A percentile compares a stretch with the other conserved stretches of the same genome.
Conservation (phyloP, 495 filamentous ascomycete genomes). For the Neurospora sp. region DNA sequence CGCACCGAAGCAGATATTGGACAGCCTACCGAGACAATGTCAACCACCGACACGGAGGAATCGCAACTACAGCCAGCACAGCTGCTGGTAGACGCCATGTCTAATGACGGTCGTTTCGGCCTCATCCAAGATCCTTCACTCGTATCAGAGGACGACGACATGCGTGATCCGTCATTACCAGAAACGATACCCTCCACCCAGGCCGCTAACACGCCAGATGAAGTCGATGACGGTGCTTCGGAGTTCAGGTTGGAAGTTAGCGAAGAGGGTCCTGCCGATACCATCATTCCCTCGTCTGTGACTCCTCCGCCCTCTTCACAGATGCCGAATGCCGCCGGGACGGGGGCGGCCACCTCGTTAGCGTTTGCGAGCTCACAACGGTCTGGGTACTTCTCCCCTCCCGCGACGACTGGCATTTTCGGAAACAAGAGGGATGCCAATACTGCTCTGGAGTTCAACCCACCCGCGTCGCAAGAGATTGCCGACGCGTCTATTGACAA, state of each 20-base stretch:
- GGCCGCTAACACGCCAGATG: slow-evolving; percentile 25
- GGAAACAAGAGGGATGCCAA: slow-evolving; percentile 39
- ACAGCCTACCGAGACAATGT: slow-evolving; percentile 1
- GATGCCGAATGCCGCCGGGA: slow-evolving; percentile 30
- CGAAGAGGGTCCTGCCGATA: slow-evolving; percentile 24
- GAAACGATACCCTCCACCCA: slow-evolving; percentile 36
- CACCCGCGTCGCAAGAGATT: slow-evolving; percentile 56
- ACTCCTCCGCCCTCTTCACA: slow-evolving; percentile 73
- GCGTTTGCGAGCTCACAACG: slow-evolving; percentile 36
- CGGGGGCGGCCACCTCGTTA: slow-evolving; percentile 24
- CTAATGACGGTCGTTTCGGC: slow-evolving; percentile 16
- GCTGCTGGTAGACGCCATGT: slow-evolving; percentile 18
- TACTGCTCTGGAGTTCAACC: slow-evolving; percentile 39
- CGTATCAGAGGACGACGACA: slow-evolving; percentile 24
- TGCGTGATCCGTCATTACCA: slow-evolving; percentile 24
- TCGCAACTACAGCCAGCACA: slow-evolving; percentile 1
- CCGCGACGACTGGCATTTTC: slow-evolving; percentile 40
- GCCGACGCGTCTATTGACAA: slow-evolving; percentile 47
- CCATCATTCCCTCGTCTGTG: slow-evolving; percentile 43
- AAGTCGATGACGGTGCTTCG: slow-evolving; percentile 18
- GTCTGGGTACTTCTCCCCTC: slow-evolving; percentile 42
- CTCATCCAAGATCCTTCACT: slow-evolving; percentile 28
- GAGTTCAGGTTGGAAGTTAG: slow-evolving; percentile 31
- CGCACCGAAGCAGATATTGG: not conserved
- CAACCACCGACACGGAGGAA: slow-evolving; percentile 10